Base-by-base conservation (phyloP, 768 basidiomycete species). In the Amanita rubescens region DNA sequence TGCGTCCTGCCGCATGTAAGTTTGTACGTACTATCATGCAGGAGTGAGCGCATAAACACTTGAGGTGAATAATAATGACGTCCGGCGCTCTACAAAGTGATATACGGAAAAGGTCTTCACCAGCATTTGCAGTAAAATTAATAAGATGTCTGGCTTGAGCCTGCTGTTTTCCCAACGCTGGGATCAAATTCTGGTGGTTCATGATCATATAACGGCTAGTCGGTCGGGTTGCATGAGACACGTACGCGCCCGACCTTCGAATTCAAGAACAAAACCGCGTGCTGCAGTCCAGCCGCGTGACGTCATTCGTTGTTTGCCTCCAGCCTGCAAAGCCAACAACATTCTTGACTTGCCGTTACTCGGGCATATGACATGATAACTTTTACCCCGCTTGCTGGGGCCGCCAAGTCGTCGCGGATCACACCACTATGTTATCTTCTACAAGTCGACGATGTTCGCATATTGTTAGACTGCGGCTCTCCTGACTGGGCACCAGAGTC, bases 381-480 rank as follows among this genome's bases (percentile, higher is more conserved):
- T 24, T 92, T 98, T 67, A 94, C 88, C 8, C 90, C 95, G 1
- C 74, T 98, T 42, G 87, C 91, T 34, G 91, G 91, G 22, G 82
- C 90, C 34, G 90, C 91, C 49, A 80, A 81, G 58, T 81, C 84
- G 1, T 71, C 77, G 7, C 71, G 75, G 55, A 77, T 79, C 7
- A 77, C 75, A 6, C 88, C 90, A 2, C 72, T 92, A 39, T 80
- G 85, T 7, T 95, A 96, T 67, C 75, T 98, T 30, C 81, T 99
- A 19, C 89, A 97, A 62, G 80, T 98, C 51, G 96, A 98, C 74
- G 93, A 94, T 68, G 85, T 96, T 19, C 79, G 82, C 54, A 90
- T 99, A 60, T 79, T 99, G 17, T 78, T 99, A 54, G 96, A 99
- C 71, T 92, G 95, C 65, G 96, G 96, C 11, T 89, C 92, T 5